Base-by-base conservation (phyloP, 768 basidiomycete species). In the Neoboletus magnificus region DNA sequence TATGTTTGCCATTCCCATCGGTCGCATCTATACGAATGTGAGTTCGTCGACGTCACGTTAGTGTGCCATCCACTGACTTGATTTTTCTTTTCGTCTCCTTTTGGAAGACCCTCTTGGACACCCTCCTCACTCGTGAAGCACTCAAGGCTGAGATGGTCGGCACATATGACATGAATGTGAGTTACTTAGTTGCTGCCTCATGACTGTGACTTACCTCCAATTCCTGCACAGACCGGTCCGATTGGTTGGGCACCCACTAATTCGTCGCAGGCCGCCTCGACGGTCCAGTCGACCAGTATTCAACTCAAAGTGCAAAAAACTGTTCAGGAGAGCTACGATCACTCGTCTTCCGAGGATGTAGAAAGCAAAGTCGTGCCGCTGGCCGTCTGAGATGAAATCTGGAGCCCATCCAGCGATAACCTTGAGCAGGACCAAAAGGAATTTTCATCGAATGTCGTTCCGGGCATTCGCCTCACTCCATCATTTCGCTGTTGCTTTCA, bases 51-150 rank as follows among this genome's bases (percentile, higher is more conserved):
- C 5, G 18, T 25, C 11, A 48, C 16, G 33, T 13, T 13, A 36
- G 6, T n/a, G 33, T 36, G 18, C 11, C 11, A 15, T 16, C 1
- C 46, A 23, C 18, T 27, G 18, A 36, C 12, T 36, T 25, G 6
- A 12, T 11, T 12, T 18, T 35, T 35, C 4, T 5, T 33, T 48
- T 23, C 18, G 5, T 23, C 20, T 20, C 9, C 30, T 33, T 23
- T 35, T 23, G 33, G 11, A 25, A 48, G 48, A 48, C 48, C 4
- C 35, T 57, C 18, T 30, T 61, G 40, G 59, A 61, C 16, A 57
- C 54, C 43, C 54, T 61, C 4, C 48, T 61, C 5, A 42, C 59
- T 9, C 59, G 60, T 7, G 35, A 61, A 12, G 23, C 12, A 4
- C 50, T 56, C 35, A 56, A 27, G 55, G 13, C n/a, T 4, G 48